Evolutionary conservation across 805 yeast genomes (phyloP), one percentile per base, ranked within the genome.

Genomic region (Kodamaea kaohsiungensis): DNA sequence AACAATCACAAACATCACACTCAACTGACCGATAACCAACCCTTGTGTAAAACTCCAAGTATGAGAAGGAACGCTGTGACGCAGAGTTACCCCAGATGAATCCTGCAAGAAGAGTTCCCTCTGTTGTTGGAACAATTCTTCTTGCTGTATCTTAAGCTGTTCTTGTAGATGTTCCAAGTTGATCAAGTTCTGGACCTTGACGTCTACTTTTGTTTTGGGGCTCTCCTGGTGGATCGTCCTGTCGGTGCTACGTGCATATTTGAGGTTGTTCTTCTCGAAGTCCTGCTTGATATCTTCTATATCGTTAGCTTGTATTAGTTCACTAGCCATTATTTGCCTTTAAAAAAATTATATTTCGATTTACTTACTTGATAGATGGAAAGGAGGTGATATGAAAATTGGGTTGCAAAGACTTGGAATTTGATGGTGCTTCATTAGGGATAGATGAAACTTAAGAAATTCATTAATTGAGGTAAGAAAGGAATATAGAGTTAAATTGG

Each of bases 1-100:
- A 2, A 81, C 77, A 39, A 88, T 69, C 10, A 87, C 76, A 1
- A 87, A 59, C 45, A 89, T 80, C 9, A 89, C 91, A 60, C 90
- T 85, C 13, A 87, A 61, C 64, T 89, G 95, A 0, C 96, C 96
- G 1, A 88, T 56, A 1, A 88, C 71, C 12, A 89, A 73, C 1
- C 96, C 96, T 59, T 87, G 89, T 0, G 91, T 83, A 62, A 89
- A 89, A n/a, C 88, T 81, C 88, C 89, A 84, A 2, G 59, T 59
- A 30, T 51, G 53, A 33, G 56, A 16, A 19, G 54, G 47, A 22
- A 40, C 47, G 38, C 10, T 53, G 47, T 52, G 65, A 42, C 46
- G 61, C 53, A 12, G 45, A 7, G 48, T 15, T 42, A 39, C 40
- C 10, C 40, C 33, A 4, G 45, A 40, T 27, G 48, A 48, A 9